A percentile compares a stretch with the other conserved stretches of the same genome.
These are phyloP conservation scores for Tuber borchii DNA, from an alignment of 495 filamentous ascomycete species.

Conservation along the genomic window DNA sequence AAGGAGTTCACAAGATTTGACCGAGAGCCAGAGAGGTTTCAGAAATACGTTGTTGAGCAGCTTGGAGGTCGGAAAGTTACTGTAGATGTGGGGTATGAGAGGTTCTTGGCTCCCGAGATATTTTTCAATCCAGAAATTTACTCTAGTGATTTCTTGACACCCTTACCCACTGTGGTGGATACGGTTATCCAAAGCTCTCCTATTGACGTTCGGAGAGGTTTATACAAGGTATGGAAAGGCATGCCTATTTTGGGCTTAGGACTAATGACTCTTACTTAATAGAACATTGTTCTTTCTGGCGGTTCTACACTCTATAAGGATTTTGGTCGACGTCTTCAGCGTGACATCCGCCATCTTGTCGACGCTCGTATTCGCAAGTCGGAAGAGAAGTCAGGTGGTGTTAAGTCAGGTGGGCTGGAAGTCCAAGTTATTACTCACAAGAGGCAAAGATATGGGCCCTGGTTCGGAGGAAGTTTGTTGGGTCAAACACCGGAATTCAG, in stretches of 20 bases:
- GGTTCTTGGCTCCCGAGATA: conserved; percentile 95
- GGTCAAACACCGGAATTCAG: conserved; percentile 98
- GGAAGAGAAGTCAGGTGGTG: conserved; percentile 81
- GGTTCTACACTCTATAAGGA: conserved; percentile 96
- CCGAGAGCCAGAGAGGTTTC: conserved; percentile 79
- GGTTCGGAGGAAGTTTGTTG: conserved; percentile 94
- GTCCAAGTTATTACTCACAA: conserved; percentile 96
- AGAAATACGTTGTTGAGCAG: conserved; percentile 76
- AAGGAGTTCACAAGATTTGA: conserved; percentile 95
- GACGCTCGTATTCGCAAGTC: conserved; percentile 85
- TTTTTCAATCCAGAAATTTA: conserved; percentile 99
- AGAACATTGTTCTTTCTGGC: conserved; percentile 94
- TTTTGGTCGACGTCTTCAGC: conserved; percentile 88
- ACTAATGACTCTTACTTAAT: conserved; percentile 10
- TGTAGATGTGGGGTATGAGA: conserved; percentile 94
- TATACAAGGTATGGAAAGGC: conserved; percentile 61
- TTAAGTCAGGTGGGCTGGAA: conserved; percentile 74
- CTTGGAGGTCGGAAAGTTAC: conserved; percentile 77
- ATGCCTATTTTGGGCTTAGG: neutral
- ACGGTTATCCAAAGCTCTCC: conserved; percentile 94
- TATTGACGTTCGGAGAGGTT: conserved; percentile 90
- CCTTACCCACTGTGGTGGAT: conserved; percentile 87
- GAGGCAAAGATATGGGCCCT: conserved; percentile 90
- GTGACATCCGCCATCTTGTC: conserved; percentile 91
- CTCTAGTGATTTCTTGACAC: conserved; percentile 94